These are phyloP conservation scores for Pythium sp. DNA, from an alignment of 352 stramenopile genomes.

Conservation along the genomic window DNA sequence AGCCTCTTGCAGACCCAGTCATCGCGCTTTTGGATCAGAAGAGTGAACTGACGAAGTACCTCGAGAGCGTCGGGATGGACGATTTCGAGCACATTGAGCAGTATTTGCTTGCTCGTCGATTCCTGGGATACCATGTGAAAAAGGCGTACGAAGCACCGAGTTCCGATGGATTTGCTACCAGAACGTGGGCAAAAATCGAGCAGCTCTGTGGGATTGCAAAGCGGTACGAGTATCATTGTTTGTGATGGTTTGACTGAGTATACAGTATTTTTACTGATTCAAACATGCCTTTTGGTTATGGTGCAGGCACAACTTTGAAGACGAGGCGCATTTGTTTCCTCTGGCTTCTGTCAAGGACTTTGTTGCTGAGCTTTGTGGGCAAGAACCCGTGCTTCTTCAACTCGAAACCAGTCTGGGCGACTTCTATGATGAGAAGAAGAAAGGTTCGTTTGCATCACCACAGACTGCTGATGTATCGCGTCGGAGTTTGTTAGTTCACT, in stretches of 20 bases:
- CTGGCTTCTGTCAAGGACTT: constrained; percentile 43
- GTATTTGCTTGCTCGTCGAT: constrained; percentile 53
- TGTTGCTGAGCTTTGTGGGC: constrained; percentile 23
- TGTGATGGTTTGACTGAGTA: neutral
- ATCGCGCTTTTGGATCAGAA: constrained; percentile 19
- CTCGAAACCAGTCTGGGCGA: constrained; percentile 27
- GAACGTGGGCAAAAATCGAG: constrained; percentile 35
- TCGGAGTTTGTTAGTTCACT: neutral
- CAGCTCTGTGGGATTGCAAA: constrained; percentile 41
- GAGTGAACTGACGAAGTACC: constrained; percentile 11
- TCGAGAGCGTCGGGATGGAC: constrained; percentile 21
- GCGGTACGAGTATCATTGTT: constrained; percentile 27
- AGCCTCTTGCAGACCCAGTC: constrained; percentile 29
- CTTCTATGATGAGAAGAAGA: constrained; percentile 10
- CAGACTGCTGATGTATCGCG: neutral
- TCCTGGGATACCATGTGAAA: constrained; percentile 44
- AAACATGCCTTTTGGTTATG: neutral
- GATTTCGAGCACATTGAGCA: constrained; percentile 56
- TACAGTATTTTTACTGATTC: neutral
- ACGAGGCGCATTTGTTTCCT: constrained; percentile 67
- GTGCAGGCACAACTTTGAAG: constrained; percentile 52
- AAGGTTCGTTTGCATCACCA: neutral
- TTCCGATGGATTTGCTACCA: constrained; percentile 23
- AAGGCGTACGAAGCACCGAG: constrained; percentile 23
- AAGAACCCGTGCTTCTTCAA: constrained; percentile 29